A percentile compares a stretch with the other conserved stretches of the same genome.
phyloP scores from a whole-genome alignment of 2,329 filamentous ascomycete genomes.

The Ceratocystis alfenasii region DNA sequence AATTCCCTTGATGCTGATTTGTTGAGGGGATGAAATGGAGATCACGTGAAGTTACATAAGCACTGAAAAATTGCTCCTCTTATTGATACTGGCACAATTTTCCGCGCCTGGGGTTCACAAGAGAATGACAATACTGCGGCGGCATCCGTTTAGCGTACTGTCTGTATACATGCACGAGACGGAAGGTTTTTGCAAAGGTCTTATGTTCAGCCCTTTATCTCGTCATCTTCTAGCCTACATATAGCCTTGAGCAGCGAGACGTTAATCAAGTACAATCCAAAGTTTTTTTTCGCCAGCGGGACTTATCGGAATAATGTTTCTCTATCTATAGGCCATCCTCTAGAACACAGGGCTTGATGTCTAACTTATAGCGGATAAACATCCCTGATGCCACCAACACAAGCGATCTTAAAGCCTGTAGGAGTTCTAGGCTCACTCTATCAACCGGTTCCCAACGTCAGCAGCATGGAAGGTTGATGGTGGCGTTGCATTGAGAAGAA shows the following conservation, averaged over 20 bases:
- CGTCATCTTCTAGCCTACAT: too few species aligned
- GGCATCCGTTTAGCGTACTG: too few species aligned
- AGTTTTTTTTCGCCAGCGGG: not conserved
- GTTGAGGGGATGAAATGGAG: not conserved
- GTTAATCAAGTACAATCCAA: too few species aligned
- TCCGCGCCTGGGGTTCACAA: slow-evolving; percentile 12
- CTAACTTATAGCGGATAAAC: not conserved
- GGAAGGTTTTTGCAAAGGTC: too few species aligned
- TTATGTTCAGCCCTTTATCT: too few species aligned
- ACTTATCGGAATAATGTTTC: not conserved
- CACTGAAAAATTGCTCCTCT: not conserved
- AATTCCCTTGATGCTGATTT: slow-evolving; percentile 20
- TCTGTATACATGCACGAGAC: too few species aligned
- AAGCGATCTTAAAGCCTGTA: not conserved
- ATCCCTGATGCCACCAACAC: too few species aligned
- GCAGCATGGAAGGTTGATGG: not conserved
- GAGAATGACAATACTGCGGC: too few species aligned
- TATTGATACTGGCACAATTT: not conserved
- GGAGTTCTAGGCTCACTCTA: not conserved
- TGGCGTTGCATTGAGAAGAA: slow-evolving; percentile 10
- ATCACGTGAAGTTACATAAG: slow-evolving; percentile 17
- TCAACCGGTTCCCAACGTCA: not conserved
- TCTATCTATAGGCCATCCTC: not conserved
- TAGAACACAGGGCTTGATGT: not conserved
- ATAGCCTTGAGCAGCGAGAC: too few species aligned